Evolutionary conservation across 495 filamentous ascomycete species (phyloP).

Genomic region (Margaritispora aquatica): DNA sequence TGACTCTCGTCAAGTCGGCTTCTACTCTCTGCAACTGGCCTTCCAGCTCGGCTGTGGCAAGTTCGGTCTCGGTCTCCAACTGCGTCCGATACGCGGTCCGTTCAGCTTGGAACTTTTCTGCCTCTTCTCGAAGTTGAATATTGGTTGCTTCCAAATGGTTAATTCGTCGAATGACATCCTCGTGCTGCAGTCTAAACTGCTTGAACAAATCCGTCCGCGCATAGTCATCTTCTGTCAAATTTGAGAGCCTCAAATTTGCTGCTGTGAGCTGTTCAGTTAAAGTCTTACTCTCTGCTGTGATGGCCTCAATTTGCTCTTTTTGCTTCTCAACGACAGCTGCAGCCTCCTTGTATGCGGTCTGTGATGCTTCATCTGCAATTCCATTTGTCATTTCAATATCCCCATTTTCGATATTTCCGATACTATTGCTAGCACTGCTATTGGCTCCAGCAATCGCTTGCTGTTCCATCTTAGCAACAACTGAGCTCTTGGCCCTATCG

Average conservation of each 20-base stretch:
- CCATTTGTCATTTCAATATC: conserved; percentile 50
- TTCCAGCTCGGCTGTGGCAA: conserved; percentile 65
- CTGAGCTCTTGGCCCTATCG: conserved; percentile 77
- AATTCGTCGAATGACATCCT: conserved; percentile 84
- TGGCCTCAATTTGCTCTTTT: conserved; percentile 76
- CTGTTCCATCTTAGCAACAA: conserved; percentile 88
- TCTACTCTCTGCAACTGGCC: conserved; percentile 74
- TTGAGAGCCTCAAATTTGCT: conserved; percentile 46
- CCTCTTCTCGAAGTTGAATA: conserved; percentile 75
- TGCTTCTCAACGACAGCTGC: conserved; percentile 68
- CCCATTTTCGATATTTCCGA: conserved; percentile 49
- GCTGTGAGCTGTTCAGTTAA: conserved; percentile 74
- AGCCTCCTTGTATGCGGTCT: conserved; percentile 60
- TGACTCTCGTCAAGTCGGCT: conserved; percentile 76
- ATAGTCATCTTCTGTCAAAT: conserved; percentile 87
- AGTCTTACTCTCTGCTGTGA: conserved; percentile 72
- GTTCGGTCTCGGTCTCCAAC: conserved; percentile 71
- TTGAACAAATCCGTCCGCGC: conserved; percentile 90
- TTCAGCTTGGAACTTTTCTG: conserved; percentile 77
- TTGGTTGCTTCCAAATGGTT: conserved; percentile 90
- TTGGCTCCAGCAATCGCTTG: conserved; percentile 64
- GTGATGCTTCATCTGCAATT: conserved; percentile 47
- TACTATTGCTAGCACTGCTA: conserved; percentile 44
- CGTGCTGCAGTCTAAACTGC: conserved; percentile 78
- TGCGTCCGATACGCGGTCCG: conserved; percentile 72